A percentile compares a stretch with the other conserved stretches of the same genome.
phyloP scores from a whole-genome alignment of 768 basidiomycete genomes.

The Obba rivulosa region DNA sequence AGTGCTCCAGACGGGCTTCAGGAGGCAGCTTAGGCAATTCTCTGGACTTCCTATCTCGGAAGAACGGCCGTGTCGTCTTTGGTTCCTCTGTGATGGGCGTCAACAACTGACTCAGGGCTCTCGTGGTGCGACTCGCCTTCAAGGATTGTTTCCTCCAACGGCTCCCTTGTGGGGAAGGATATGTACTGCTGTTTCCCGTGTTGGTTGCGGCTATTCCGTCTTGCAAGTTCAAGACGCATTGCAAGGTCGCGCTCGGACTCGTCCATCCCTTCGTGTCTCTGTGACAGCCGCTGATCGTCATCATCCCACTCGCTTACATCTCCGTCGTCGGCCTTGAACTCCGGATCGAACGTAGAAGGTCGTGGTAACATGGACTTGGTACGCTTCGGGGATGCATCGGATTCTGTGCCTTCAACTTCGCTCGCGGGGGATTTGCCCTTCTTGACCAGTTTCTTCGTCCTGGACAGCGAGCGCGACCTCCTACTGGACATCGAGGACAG shows the following conservation, averaged over 20 bases:
- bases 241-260: slow-evolving; percentile 74
- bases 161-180: slow-evolving; percentile 37
- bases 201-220: slow-evolving; percentile 80
- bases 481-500: slow-evolving; percentile 26
- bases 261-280: slow-evolving; percentile 39
- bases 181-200: slow-evolving; percentile 37
- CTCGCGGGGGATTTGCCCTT: slow-evolving; percentile 39
- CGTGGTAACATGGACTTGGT: background rate
- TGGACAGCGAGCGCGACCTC: slow-evolving; percentile 24
- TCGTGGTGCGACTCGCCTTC: slow-evolving; percentile 50
- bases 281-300: slow-evolving; percentile 26
- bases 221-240: slow-evolving; percentile 73
- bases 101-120: background rate
- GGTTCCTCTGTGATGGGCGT: slow-evolving; percentile 47
- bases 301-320: slow-evolving; percentile 41
- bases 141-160: slow-evolving; percentile 65
- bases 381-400: slow-evolving; percentile 16
- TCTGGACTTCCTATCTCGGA: slow-evolving; percentile 32
- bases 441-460: slow-evolving; percentile 45
- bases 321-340: slow-evolving; percentile 15
- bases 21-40: slow-evolving; percentile 26
- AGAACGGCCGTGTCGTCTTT: slow-evolving; percentile 46
- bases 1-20: slow-evolving; percentile 32
- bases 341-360: background rate
- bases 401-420: slow-evolving; percentile 27